Base-by-base conservation (phyloP, 371 early-diverging fungal species). In the Zopfochytrium polystomum region DNA sequence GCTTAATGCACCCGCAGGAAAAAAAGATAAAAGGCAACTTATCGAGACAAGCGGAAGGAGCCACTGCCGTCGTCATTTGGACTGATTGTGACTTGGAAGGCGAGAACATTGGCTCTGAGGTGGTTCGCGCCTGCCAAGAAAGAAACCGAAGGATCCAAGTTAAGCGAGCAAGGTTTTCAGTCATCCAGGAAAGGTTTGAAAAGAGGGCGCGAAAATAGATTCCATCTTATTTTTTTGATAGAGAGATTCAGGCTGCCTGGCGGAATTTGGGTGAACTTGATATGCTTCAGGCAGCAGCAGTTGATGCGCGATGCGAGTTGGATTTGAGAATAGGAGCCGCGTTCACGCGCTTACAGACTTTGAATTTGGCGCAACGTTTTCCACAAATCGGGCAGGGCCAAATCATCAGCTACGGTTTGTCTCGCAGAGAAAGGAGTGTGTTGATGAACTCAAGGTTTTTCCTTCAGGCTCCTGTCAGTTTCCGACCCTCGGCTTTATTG, bases 41-140 rank as follows among this genome's bases (percentile, higher is more conserved):
- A 2, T 47, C 70, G 31, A 57, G 65, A 5, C 82, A 91, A 63
- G 83, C 88, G 0, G 72, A 85, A 35, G 38, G 65, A 0, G 82
- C 87, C 0, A 75, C 89, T 20, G 71, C 85, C 38, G 70, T 99
- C 29, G 87, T 97, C 52, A 96, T 99, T 31, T 99, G 99, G 99
- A 99, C 99, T 0, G 99, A 99, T 83, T 98, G 99, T 70, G 99
- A 99, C 80, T 84, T 96, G 42, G 99, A 99, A 75, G 99, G 99
- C 20, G 99, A 99, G 64, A 89, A 92, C 49, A 99, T 99, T 68
- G 99, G 98, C 11, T 70, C 73, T 5, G 98, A 99, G 67, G 85
- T 96, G 15, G 84, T 76, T 0, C 71, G 82, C 5, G 71, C 93
- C 0, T 91, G 93, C 53, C 68, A 62, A n/a, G 29, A 52, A 20